Conservation (phyloP, 495 filamentous ascomycete species). For the Daldinia grandis region DNA sequence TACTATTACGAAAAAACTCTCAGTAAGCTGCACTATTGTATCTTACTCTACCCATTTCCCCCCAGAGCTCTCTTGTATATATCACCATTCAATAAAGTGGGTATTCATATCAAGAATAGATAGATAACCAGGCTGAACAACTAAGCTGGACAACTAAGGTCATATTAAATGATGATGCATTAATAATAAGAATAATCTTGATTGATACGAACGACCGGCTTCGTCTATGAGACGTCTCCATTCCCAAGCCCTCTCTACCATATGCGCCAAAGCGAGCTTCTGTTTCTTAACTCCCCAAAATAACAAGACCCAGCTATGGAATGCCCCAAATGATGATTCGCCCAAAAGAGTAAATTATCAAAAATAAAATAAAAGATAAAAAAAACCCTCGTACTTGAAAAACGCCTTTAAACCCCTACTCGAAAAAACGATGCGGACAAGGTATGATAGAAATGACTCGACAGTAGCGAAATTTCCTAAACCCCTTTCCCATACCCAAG, state of each 20-base stretch:
- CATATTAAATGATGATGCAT: background rate
- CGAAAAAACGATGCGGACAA: slow-evolving; percentile 1
- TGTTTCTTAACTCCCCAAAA: slow-evolving; percentile 13
- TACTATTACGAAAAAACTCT: no score
- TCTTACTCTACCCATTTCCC: no score
- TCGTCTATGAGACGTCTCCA: slow-evolving; percentile 30
- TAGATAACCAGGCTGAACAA: background rate
- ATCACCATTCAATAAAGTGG: no score
- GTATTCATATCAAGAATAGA: no score
- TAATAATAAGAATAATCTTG: background rate
- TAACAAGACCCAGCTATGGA: slow-evolving; percentile 8
- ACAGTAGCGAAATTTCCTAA: background rate
- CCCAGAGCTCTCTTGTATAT: no score
- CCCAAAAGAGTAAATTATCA: background rate
- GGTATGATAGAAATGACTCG: slow-evolving; percentile 7
- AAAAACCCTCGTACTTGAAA: background rate
- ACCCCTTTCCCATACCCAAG: slow-evolving; percentile 19
- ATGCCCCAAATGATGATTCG: slow-evolving; percentile 2
- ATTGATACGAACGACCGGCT: slow-evolving; percentile 34
- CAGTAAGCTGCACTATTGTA: no score
- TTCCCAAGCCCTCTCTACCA: slow-evolving; percentile 24
- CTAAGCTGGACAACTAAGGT: background rate
- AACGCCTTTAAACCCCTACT: slow-evolving; percentile 4
- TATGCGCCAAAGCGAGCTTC: slow-evolving; percentile 4
- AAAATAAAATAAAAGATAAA: no score